Evolutionary conservation across 2,329 filamentous ascomycete genomes (phyloP).

Genomic region (Boeremia lycopersici): DNA sequence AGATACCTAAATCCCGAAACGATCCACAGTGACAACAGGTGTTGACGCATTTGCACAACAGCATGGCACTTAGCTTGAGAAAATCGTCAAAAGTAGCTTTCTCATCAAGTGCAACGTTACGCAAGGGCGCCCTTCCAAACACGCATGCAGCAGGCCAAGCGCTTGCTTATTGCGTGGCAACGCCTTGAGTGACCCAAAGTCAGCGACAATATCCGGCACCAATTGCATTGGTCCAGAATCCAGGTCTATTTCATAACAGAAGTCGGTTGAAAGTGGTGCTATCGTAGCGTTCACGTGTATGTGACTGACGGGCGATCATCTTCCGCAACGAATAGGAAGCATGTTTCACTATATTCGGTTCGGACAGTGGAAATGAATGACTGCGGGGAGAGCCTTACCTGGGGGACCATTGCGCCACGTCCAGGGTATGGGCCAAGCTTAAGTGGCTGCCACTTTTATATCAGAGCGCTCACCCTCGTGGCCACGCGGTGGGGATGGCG

Average conservation of each 20-base stretch:
- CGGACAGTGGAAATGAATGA: constrained; percentile 11
- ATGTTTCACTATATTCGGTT: constrained; percentile 15
- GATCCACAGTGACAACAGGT: background rate
- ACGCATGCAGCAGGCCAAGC: constrained; percentile 3
- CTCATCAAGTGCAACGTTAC: constrained; percentile 12
- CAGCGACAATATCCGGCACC: constrained; percentile 6
- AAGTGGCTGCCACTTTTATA: constrained; percentile 13
- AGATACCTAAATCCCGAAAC: constrained; percentile 2
- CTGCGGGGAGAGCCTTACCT: constrained; percentile 13
- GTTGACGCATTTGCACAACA: background rate
- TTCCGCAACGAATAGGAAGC: constrained; percentile 9
- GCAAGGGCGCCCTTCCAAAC: constrained; percentile 11
- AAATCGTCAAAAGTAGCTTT: background rate
- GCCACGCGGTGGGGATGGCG: constrained; percentile 15
- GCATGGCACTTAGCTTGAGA: background rate
- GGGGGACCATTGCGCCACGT: constrained; percentile 6
- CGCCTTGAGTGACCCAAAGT: background rate
- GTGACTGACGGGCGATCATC: constrained; percentile 1
- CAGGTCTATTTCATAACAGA: background rate
- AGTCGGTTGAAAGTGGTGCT: constrained; percentile 2
- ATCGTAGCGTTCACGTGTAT: constrained; percentile 8
- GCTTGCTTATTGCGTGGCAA: constrained; percentile 8
- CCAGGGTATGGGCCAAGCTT: constrained; percentile 7
- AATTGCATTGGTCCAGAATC: constrained; percentile 5
- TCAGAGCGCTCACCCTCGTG: constrained; percentile 8